phyloP scores from a whole-genome alignment of 1,284 basidiomycete species.

The Inonotus hispidus region DNA sequence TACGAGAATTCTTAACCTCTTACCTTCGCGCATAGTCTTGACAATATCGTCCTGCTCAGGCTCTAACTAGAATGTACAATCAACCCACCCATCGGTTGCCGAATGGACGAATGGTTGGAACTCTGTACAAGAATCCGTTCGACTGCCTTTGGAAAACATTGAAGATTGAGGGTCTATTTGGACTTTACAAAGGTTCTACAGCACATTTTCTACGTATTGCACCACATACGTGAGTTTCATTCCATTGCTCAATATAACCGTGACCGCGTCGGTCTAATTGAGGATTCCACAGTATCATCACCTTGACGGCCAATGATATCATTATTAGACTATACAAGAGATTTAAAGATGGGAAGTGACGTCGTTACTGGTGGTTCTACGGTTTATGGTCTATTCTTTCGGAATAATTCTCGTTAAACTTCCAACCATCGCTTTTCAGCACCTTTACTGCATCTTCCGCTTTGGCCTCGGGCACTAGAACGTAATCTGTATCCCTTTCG shows the following conservation, averaged over 20 bases:
- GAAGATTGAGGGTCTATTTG: constrained; percentile 83
- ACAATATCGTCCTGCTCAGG: constrained; percentile 37
- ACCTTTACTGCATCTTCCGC: constrained; percentile 35
- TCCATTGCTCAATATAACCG: neutral
- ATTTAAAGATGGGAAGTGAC: constrained; percentile 14
- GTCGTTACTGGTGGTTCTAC: neutral
- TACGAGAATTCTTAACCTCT: constrained; percentile 31
- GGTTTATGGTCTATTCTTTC: neutral
- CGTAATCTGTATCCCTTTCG: constrained; percentile 57
- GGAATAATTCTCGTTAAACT: constrained; percentile 1
- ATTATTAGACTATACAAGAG: constrained; percentile 72
- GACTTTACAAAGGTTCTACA: constrained; percentile 82
- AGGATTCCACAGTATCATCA: constrained; percentile 57
- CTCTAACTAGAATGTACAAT: constrained; percentile 94
- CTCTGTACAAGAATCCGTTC: constrained; percentile 86
- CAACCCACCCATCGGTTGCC: constrained; percentile 76
- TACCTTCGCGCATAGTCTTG: constrained; percentile 21
- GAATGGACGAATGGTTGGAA: constrained; percentile 70
- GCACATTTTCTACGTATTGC: constrained; percentile 91
- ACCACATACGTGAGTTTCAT: constrained; percentile 72
- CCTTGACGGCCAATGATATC: constrained; percentile 82
- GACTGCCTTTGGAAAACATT: constrained; percentile 97
- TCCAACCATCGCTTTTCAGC: constrained; percentile 46
- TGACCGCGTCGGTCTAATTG: neutral
- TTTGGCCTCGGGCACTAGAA: constrained; percentile 45